Evolutionary conservation across 768 basidiomycete genomes (phyloP).

Genomic region (Trametes elegans): DNA sequence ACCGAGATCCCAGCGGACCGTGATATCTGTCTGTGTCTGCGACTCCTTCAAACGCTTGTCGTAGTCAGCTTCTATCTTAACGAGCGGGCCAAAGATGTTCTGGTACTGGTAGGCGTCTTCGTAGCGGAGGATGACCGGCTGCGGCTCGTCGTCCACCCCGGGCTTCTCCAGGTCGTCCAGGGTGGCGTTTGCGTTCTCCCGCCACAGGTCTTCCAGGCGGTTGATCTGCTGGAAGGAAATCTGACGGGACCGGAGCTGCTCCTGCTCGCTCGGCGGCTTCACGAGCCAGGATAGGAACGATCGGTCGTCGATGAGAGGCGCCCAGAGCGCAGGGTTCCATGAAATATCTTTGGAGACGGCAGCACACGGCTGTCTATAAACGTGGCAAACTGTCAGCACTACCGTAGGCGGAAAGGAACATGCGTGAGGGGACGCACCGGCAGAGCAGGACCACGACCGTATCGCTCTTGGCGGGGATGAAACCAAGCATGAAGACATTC

Average conservation of each 20-base stretch:
- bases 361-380: slow-evolving; percentile 93
- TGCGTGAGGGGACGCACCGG: slow-evolving; percentile 56
- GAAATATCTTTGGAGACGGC: slow-evolving; percentile 97
- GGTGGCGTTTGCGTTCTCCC: slow-evolving; percentile 91
- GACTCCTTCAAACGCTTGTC: slow-evolving; percentile 97
- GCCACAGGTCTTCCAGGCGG: slow-evolving; percentile 96
- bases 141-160: slow-evolving; percentile 97
- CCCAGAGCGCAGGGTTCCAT: slow-evolving; percentile 98
- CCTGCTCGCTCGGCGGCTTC: slow-evolving; percentile 94
- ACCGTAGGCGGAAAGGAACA: not conserved
- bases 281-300: slow-evolving; percentile 99
- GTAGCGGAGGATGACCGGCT: slow-evolving; percentile 85
- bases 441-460: slow-evolving; percentile 97
- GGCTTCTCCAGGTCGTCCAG: slow-evolving; percentile 97
- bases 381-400: no score
- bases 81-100: slow-evolving; percentile 98
- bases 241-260: slow-evolving; percentile 93
- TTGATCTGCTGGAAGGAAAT: slow-evolving; percentile 98
- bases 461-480: slow-evolving; percentile 98
- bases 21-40: slow-evolving; percentile 97
- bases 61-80: slow-evolving; percentile 99
- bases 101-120: slow-evolving; percentile 99
- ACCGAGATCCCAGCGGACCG: slow-evolving; percentile 95
- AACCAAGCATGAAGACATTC: slow-evolving; percentile 99
- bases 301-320: slow-evolving; percentile 96